Percentiles rank a stretch among this genome's conserved stretches.
Evolutionary conservation across 805 yeast species (phyloP).

Genomic region (Barnettozyma siamensis): DNA sequence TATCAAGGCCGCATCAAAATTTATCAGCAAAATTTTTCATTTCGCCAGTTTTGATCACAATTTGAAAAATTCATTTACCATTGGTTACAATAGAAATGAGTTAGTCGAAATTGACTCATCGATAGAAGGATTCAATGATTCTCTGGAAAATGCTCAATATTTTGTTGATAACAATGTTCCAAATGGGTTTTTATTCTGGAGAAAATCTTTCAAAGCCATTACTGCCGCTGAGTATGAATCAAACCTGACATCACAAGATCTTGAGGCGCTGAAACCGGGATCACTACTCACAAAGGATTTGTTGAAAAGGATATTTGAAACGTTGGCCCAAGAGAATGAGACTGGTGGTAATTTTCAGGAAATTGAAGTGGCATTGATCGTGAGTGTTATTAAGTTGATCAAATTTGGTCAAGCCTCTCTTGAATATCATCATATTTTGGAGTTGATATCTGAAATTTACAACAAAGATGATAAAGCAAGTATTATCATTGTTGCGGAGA

Average conservation of each 20-base stretch:
- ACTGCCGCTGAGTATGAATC: slow-evolving; percentile 26
- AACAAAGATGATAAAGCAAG: slow-evolving; percentile 64
- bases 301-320: slow-evolving; percentile 45
- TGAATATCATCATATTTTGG: slow-evolving; percentile 46
- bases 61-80: slow-evolving; percentile 37
- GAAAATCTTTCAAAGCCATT: slow-evolving; percentile 43
- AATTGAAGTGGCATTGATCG: slow-evolving; percentile 53
- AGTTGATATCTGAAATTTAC: slow-evolving; percentile 44
- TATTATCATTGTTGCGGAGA: slow-evolving; percentile 71
- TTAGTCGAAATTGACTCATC: slow-evolving; percentile 35
- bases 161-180: slow-evolving; percentile 53
- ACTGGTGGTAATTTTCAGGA: slow-evolving; percentile 61
- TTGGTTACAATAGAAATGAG: slow-evolving; percentile 30
- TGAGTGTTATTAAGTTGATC: slow-evolving; percentile 43
- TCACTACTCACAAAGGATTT: slow-evolving; percentile 46
- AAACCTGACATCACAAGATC: slow-evolving; percentile 39
- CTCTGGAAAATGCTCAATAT: slow-evolving; percentile 43
- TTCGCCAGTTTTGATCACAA: slow-evolving; percentile 45
- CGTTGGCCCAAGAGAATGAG: slow-evolving; percentile 64
- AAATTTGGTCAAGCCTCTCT: slow-evolving; percentile 40
- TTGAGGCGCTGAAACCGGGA: slow-evolving; percentile 35
- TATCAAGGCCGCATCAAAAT: slow-evolving; percentile 51
- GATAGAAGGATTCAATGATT: slow-evolving; percentile 14
- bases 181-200: slow-evolving; percentile 78
- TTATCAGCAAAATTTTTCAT: slow-evolving; percentile 40